A percentile compares a stretch with the other conserved stretches of the same genome.
These are phyloP conservation scores for Calonectria multiphialidica DNA, from an alignment of 2,329 filamentous ascomycete species.

Conservation along the genomic window DNA sequence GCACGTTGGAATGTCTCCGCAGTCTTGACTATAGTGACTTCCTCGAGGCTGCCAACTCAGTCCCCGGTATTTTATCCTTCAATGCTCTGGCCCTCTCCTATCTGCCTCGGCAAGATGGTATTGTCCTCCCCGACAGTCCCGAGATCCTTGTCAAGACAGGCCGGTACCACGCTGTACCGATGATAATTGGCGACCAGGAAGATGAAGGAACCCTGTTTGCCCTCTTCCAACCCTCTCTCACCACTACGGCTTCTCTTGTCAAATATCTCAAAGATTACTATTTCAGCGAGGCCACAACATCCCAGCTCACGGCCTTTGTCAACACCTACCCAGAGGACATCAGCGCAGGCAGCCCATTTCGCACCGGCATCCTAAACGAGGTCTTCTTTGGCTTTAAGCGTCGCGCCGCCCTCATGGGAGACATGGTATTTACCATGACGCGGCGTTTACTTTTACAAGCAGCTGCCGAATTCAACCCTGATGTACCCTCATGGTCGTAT, in stretches of 20 bases:
- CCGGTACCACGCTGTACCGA: constrained; percentile 68
- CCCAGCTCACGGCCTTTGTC: constrained; percentile 62
- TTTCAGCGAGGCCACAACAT: constrained; percentile 56
- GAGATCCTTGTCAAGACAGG: constrained; percentile 61
- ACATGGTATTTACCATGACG: constrained; percentile 65
- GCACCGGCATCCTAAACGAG: constrained; percentile 68
- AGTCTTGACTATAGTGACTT: constrained; percentile 61
- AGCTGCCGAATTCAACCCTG: constrained; percentile 53
- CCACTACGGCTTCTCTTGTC: constrained; percentile 63
- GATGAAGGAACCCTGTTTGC: constrained; percentile 76
- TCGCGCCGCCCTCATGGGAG: constrained; percentile 72
- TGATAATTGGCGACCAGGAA: constrained; percentile 74
- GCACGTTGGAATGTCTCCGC: constrained; percentile 68
- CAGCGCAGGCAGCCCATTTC: constrained; percentile 68
- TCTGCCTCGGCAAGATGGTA: constrained; percentile 71
- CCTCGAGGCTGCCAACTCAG: constrained; percentile 68
- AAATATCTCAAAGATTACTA: constrained; percentile 65
- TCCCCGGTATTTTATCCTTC: constrained; percentile 69
- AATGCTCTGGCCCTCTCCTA: constrained; percentile 70
- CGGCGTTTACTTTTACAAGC: constrained; percentile 58
- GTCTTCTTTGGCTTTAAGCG: constrained; percentile 76
- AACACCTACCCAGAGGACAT: constrained; percentile 66
- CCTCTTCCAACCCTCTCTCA: constrained; percentile 69
- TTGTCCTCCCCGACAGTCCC: constrained; percentile 63
- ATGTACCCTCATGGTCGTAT: constrained; percentile 70